Percentiles rank a stretch among this genome's conserved stretches.
Conservation (phyloP, 2,329 filamentous ascomycete species). For the Nemania sp. region DNA sequence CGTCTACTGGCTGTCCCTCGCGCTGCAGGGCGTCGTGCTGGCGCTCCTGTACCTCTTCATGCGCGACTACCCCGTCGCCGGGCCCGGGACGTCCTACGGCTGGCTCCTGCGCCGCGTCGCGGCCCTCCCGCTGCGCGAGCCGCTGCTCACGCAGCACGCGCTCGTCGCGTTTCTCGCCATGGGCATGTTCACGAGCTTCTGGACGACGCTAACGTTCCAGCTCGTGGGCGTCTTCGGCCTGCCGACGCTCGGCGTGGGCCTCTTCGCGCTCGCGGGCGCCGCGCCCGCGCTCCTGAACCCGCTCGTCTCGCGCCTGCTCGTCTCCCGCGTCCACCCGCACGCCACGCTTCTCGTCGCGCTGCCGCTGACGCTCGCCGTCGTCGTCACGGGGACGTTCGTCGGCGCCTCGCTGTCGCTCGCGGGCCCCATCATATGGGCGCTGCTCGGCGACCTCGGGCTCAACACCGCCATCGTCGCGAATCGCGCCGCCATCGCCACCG, state of each 20-base stretch:
- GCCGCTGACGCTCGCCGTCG: constrained; percentile 27
- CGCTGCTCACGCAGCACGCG: constrained; percentile 60
- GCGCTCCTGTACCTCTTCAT: constrained; percentile 70
- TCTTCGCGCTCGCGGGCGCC: constrained; percentile 39
- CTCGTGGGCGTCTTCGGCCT: constrained; percentile 37
- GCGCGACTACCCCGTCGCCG: constrained; percentile 80
- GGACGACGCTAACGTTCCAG: constrained; percentile 48
- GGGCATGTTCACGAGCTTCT: constrained; percentile 57
- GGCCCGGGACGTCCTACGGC: constrained; percentile 69
- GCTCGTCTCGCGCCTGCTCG: constrained; percentile 34
- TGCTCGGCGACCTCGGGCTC: constrained; percentile 41
- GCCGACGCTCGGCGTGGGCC: constrained; percentile 35
- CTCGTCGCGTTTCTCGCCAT: constrained; percentile 66
- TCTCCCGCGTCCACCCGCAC: constrained; percentile 35
- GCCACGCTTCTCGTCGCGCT: constrained; percentile 35
- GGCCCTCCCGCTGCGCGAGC: constrained; percentile 65
- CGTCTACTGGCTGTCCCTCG: constrained; percentile 79
- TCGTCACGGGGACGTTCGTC: constrained; percentile 32
- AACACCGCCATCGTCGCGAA: constrained; percentile 41
- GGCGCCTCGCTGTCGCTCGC: constrained; percentile 42
- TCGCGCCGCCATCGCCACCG: constrained; percentile 39
- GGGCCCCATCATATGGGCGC: constrained; percentile 41
- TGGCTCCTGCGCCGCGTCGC: constrained; percentile 68
- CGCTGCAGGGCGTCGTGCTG: constrained; percentile 70
- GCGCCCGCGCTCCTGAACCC: constrained; percentile 39